Evolutionary conservation across 2,329 filamentous ascomycete genomes (phyloP), one percentile per base, ranked within the genome.

Genomic region (Dactylonectria estremocensis): DNA sequence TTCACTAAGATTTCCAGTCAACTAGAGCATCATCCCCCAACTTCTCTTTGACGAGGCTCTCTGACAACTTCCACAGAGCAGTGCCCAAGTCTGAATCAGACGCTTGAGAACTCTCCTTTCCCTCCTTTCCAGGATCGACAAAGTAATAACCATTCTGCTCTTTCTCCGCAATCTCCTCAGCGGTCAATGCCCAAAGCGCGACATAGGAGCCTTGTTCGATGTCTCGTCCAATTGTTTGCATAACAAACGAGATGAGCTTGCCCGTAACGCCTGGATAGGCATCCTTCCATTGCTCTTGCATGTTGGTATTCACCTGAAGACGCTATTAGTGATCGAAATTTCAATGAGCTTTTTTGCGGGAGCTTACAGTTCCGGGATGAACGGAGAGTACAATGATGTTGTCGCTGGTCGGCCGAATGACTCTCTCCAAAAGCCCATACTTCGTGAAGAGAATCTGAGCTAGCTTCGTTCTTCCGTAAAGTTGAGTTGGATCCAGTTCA

Each of bases 271-370:
- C 82, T 0, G 82, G 83, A 50, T 84, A 84, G 0, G 83, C 82
- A 16, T 83, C 81, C 64, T 84, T 84, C 82, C 82, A 85, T 64
- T 85, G 82, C 58, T 84, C 76, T 59, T 84, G 81, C 79, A 84
- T 84, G 3, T 77, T 77, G 0, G 83, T 84, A 8, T 82, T 84
- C 22, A 84, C 82, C 82, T 83, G 14, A 2, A 2, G 0, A 22
- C 5, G 24, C 6, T 0, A 1, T 22, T 9, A 52, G 24, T 28
- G 1, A 28, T 7, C 7, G 24, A 2, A 28, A 5, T 28, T 28
- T 7, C 4, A 4, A 28, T 2, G 24, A 2, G 7, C 4, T 7
- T 28, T 28, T 5, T 28, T 28, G 24, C 7, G 24, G 24, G 24
- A 28, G 24, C 69, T 48, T 57, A 67, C 69, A 1, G 69, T 63